Conservation (phyloP, 2,329 filamentous ascomycete genomes). For the Alternaria hordeiaustralica region DNA sequence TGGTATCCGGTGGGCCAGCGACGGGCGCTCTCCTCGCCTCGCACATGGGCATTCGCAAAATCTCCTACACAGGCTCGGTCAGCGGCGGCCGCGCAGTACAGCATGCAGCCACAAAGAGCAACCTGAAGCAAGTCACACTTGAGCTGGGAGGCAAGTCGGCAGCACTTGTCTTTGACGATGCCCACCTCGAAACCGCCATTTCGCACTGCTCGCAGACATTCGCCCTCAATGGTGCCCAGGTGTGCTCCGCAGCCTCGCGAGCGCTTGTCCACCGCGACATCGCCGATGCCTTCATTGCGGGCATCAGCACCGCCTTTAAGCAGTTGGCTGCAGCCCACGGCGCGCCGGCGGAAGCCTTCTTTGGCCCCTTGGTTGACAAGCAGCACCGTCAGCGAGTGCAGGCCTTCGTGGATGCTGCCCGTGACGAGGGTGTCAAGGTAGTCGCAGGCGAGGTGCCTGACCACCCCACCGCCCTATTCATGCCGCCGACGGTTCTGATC, state of each 20-base stretch:
- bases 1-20: constrained; percentile 36
- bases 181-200: constrained; percentile 55
- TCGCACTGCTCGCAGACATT: constrained; percentile 1
- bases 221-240: constrained; percentile 2
- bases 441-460: constrained; percentile 13
- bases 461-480: neutral
- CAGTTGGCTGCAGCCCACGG: constrained; percentile 1
- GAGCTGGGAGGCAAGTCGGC: constrained; percentile 58
- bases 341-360: neutral
- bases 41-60: constrained; percentile 53
- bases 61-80: constrained; percentile 51
- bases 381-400: neutral
- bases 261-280: neutral
- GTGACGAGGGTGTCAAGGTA: constrained; percentile 17
- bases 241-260: constrained; percentile 1
- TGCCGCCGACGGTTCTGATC: constrained; percentile 3
- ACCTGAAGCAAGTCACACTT: constrained; percentile 52
- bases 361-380: neutral
- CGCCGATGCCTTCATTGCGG: neutral
- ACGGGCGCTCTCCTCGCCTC: constrained; percentile 46
- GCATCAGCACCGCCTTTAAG: neutral
- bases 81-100: constrained; percentile 49
- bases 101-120: constrained; percentile 48
- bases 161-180: constrained; percentile 56
- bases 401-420: neutral